phyloP scores from a whole-genome alignment of 169 alveolate genomes.

The Plasmodium gallinaceum region DNA sequence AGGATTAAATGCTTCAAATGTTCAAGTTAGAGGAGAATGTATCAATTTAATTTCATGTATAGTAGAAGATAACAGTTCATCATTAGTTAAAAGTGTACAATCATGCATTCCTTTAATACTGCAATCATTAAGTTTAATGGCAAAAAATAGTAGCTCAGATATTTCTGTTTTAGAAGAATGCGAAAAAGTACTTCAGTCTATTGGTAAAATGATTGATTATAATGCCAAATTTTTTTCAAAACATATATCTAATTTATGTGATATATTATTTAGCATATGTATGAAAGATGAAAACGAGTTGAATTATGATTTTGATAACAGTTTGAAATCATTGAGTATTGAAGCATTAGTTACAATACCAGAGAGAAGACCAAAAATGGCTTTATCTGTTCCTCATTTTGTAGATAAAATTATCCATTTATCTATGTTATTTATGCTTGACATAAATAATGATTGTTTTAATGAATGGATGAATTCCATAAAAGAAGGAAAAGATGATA shows the following conservation, averaged over 20 bases:
- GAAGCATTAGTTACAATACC: constrained; percentile 85
- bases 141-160: constrained; percentile 76
- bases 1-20: constrained; percentile 77
- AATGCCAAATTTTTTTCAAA: constrained; percentile 82
- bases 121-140: constrained; percentile 81
- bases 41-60: constrained; percentile 81
- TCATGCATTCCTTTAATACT: constrained; percentile 82
- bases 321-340: constrained; percentile 82
- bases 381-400: constrained; percentile 85
- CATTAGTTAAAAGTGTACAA: constrained; percentile 76
- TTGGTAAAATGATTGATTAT: constrained; percentile 83
- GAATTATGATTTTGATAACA: constrained; percentile 80
- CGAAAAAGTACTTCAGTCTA: constrained; percentile 82
- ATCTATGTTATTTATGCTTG: constrained; percentile 87
- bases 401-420: constrained; percentile 81
- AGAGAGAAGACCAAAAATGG: constrained; percentile 86
- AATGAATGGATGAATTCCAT: constrained; percentile 89
- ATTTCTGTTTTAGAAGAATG: constrained; percentile 82
- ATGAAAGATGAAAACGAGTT: constrained; percentile 79
- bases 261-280: constrained; percentile 78
- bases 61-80: constrained; percentile 79
- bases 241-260: constrained; percentile 79
- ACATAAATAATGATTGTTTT: constrained; percentile 87
- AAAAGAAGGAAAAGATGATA: constrained; percentile 88
- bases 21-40: constrained; percentile 83